Conservation (phyloP, 192 early-diverging fungal species). For the Linnemannia elongata region DNA sequence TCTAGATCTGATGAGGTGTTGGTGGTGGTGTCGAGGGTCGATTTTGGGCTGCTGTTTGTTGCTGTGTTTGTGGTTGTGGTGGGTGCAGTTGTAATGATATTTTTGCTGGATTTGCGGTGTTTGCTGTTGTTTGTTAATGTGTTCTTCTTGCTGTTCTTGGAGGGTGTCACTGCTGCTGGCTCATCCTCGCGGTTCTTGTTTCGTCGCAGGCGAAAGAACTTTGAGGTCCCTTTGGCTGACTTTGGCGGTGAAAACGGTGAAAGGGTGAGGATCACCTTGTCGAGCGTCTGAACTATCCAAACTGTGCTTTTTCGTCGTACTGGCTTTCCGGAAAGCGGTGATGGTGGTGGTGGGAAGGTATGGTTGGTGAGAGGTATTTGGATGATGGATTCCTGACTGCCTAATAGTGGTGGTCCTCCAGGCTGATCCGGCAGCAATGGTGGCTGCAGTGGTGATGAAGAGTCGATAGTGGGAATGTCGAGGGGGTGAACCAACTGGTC, state of each 20-base stretch:
- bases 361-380: neutral
- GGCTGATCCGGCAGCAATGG: neutral
- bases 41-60: neutral
- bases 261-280: neutral
- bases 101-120: neutral
- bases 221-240: neutral
- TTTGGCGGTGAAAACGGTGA: neutral
- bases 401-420: neutral
- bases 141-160: neutral
- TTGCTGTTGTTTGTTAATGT: neutral
- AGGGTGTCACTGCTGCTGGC: too few species aligned
- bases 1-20: neutral
- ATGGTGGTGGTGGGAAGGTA: neutral
- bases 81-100: neutral
- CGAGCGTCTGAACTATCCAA: neutral
- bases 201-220: neutral
- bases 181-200: neutral
- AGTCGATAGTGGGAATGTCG: neutral
- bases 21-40: neutral
- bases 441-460: neutral
- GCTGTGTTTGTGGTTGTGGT: neutral
- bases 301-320: neutral
- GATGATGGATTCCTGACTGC: neutral
- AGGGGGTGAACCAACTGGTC: neutral
- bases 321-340: neutral